These are phyloP conservation scores for Russula emetica DNA, from an alignment of 768 basidiomycete genomes.

Conservation along the genomic window DNA sequence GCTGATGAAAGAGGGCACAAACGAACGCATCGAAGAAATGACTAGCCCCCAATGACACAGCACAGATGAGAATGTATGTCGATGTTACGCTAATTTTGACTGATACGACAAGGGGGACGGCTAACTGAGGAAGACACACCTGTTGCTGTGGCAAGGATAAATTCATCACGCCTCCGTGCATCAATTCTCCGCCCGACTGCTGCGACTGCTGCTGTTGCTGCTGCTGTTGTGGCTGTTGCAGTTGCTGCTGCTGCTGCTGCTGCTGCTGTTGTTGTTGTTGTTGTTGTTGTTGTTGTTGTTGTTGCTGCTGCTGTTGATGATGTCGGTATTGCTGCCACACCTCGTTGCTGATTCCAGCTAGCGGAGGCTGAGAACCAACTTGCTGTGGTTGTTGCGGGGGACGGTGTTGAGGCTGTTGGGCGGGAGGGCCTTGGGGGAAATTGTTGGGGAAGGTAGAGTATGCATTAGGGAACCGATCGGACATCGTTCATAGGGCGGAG, in stretches of 20 bases:
- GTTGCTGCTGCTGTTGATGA: conserved; percentile 19
- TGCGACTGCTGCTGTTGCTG: conserved; percentile 9
- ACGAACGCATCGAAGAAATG: background rate
- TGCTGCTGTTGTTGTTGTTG: background rate
- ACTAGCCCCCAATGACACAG: background rate
- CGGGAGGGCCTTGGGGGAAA: conserved; percentile 17
- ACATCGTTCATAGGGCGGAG: conserved; percentile 29
- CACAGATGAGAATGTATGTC: background rate
- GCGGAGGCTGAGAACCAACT: conserved; percentile 19
- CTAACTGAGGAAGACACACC: conserved; percentile 14
- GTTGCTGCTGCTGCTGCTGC: conserved; percentile 18
- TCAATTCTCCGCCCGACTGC: conserved; percentile 17
- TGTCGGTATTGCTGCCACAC: conserved; percentile 22
- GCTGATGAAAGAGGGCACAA: conserved; percentile 16
- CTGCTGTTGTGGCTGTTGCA: conserved; percentile 15
- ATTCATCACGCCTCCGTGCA: conserved; percentile 17
- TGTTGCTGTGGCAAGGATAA: conserved; percentile 14
- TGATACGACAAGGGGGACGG: conserved; percentile 1
- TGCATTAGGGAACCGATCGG: conserved; percentile 27
- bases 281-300: background rate
- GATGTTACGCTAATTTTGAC: conserved; percentile 1
- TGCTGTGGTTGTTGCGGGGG: conserved; percentile 18
- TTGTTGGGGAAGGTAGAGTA: conserved; percentile 23
- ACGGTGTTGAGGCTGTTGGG: conserved; percentile 26
- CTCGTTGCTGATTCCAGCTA: conserved; percentile 25